Conservation (phyloP, 1,139 yeast species). For the Debaryomycetaceae sp. region DNA sequence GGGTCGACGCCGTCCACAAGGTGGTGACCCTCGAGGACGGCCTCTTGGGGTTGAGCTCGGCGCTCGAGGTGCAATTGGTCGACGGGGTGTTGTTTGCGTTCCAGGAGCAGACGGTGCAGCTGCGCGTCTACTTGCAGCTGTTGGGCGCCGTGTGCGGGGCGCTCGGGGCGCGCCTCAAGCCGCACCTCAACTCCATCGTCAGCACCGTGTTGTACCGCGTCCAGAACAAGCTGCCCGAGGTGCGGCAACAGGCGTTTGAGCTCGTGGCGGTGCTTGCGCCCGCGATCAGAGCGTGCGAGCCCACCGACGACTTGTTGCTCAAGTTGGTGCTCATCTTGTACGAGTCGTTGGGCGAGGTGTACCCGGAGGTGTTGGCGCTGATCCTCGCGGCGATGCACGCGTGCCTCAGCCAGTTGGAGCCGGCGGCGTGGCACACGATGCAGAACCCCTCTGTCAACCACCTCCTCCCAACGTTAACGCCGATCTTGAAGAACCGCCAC, state of each 20-base stretch:
- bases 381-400: slow-evolving; percentile 65
- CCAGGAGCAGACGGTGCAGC: slow-evolving; percentile 67
- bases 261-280: slow-evolving; percentile 65
- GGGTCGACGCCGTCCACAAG: slow-evolving; percentile 57
- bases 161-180: slow-evolving; percentile 64
- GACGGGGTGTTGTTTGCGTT: slow-evolving; percentile 85
- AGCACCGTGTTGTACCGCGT: slow-evolving; percentile 72
- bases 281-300: slow-evolving; percentile 56
- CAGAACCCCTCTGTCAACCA: slow-evolving; percentile 80
- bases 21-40: slow-evolving; percentile 26
- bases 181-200: slow-evolving; percentile 71
- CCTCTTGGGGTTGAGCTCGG: slow-evolving; percentile 33
- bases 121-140: slow-evolving; percentile 53
- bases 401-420: slow-evolving; percentile 32
- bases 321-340: slow-evolving; percentile 74
- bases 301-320: slow-evolving; percentile 55
- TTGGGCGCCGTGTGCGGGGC: slow-evolving; percentile 66
- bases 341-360: slow-evolving; percentile 92
- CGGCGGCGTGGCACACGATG: slow-evolving; percentile 52
- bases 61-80: slow-evolving; percentile 59
- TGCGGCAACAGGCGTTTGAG: slow-evolving; percentile 85
- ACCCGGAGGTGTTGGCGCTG: slow-evolving; percentile 90
- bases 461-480: slow-evolving; percentile 82
- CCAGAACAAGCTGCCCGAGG: slow-evolving; percentile 66
- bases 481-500: slow-evolving; percentile 84